Conservation (phyloP, 441 rosid genomes). For the Capsella rubella region DNA sequence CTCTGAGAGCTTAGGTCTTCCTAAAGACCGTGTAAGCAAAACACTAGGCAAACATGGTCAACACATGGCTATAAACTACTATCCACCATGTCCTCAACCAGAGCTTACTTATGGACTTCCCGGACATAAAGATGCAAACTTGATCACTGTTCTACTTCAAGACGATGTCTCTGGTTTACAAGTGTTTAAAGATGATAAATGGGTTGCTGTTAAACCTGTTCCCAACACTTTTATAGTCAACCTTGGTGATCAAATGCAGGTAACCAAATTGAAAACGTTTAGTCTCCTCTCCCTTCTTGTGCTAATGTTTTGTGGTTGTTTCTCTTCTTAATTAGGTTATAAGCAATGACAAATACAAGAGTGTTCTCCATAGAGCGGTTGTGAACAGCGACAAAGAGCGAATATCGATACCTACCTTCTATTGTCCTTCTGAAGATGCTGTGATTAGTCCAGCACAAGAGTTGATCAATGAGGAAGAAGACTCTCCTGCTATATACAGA, state of each 20-base stretch:
- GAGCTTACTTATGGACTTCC: conserved; percentile 67
- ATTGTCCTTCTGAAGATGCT: conserved; percentile 65
- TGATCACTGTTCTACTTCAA: conserved; percentile 64
- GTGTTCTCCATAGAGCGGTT: conserved; percentile 65
- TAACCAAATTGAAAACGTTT: conserved; percentile 10
- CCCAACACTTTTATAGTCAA: conserved; percentile 62
- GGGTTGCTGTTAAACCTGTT: conserved; percentile 61
- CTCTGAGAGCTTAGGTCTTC: conserved; percentile 62
- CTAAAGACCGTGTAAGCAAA: conserved; percentile 39
- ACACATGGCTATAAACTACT: conserved; percentile 69
- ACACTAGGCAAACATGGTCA: conserved; percentile 55
- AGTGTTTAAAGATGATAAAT: conserved; percentile 53
- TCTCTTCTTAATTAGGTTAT: conserved; percentile 46
- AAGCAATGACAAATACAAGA: conserved; percentile 63
- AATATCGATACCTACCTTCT: conserved; percentile 62
- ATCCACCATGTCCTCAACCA: conserved; percentile 65
- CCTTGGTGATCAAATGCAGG: conserved; percentile 72
- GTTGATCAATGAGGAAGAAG: conserved; percentile 45
- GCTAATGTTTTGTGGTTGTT: conserved; percentile 1
- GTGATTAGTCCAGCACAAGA: conserved; percentile 52
- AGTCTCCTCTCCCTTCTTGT: background rate
- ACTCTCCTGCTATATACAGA: conserved; percentile 50
- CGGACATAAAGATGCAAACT: conserved; percentile 56
- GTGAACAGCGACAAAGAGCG: conserved; percentile 59
- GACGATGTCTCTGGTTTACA: conserved; percentile 62